Percentiles rank a stretch among this genome's conserved stretches.
Evolutionary conservation across 805 yeast genomes (phyloP).

Genomic region (Ogataea pilisensis): DNA sequence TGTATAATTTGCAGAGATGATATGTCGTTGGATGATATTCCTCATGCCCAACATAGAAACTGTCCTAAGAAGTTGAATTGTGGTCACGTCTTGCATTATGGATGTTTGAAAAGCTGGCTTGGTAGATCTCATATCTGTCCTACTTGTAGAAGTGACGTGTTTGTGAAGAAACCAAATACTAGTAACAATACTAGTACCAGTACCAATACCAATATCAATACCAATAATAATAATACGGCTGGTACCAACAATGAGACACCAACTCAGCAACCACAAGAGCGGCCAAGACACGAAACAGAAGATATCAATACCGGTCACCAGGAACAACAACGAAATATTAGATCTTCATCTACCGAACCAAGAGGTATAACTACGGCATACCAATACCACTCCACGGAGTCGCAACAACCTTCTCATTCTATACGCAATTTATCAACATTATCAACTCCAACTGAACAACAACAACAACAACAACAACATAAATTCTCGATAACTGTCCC

Average conservation of each 20-base stretch:
- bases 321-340: too few relatives aligned
- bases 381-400: too few relatives aligned
- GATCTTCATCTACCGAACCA: too few relatives aligned
- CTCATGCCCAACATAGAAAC: conserved; percentile 33
- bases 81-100: conserved; percentile 84
- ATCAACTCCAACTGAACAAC: neutral
- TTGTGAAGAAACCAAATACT: conserved; percentile 23
- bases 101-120: conserved; percentile 90
- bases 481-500: conserved; percentile 14
- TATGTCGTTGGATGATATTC: conserved; percentile 47
- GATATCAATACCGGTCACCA: neutral
- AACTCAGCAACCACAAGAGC: neutral
- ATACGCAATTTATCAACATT: neutral
- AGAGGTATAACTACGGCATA: too few relatives aligned
- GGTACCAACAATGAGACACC: neutral
- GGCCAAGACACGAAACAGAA: neutral
- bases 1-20: conserved; percentile 94
- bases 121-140: conserved; percentile 94
- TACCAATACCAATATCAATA: conserved; percentile 4
- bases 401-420: too few relatives aligned
- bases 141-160: conserved; percentile 74
- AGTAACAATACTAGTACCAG: conserved; percentile 1
- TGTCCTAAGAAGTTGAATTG: conserved; percentile 77
- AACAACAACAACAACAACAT: neutral
- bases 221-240: neutral